Evolutionary conservation across 208 protist genomes (phyloP), one percentile per base, ranked within the genome.

Genomic region (Leishmania major): DNA sequence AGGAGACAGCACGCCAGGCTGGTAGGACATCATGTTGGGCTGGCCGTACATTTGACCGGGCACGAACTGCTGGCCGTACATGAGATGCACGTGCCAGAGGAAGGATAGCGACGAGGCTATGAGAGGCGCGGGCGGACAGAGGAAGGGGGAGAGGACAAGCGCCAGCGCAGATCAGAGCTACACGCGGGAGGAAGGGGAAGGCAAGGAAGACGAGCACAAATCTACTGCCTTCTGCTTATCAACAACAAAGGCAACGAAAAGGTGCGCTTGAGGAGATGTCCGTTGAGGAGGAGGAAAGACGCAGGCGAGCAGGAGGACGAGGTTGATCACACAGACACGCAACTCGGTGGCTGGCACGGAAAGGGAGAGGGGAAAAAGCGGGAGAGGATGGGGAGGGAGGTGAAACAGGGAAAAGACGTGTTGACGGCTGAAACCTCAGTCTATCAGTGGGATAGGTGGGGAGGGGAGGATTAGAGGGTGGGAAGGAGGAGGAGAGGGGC

Each of bases 51-150:
- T 83, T 78, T 89, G 85, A 64, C 89, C 89, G 25, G 89, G 89
- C 40, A 89, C 70, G 81, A 95, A 94, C 49, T 90, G 89, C 78
- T 95, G 92, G 60, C 88, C 87, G 87, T 95, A 97, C 93, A 97
- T 97, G 51, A 79, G 43, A 51, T 25, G 59, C 28, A 47, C 35
- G 62, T 62, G 43, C 47, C 62, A 43, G 59, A 64, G 55, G 49
- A 78, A 49, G 45, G 57, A 47, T 40, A 60, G 51, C 49, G 51
- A 62, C 49, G 47, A 45, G 51, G 51, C 62, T 53, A 51, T 28
- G n/a, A 43, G 35, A 13, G 55, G n/a, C 51, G 60, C 59, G 40
- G 64, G 15, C 49, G 10, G 45, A 45, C 10, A 22, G 55, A 40
- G 49, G 51, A 59, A 10, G 72, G 17, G 31, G 31, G 11, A 60